Percentiles rank a stretch among this genome's conserved stretches.
phyloP scores from a whole-genome alignment of 345 rosid genomes.

The Eutrema japonicum region DNA sequence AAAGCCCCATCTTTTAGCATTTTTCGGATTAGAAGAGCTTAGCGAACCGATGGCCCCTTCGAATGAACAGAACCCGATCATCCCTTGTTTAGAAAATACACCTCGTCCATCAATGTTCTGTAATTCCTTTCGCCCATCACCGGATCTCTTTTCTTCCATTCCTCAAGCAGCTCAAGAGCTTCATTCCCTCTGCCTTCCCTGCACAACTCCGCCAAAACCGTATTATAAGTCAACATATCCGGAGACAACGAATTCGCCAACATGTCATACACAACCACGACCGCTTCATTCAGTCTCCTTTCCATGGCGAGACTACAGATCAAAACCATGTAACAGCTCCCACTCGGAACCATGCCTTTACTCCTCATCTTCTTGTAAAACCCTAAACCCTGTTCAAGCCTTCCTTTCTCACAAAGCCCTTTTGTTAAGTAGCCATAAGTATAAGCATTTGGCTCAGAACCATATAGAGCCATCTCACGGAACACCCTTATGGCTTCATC shows the following conservation, averaged over 20 bases:
- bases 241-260: constrained; percentile 65
- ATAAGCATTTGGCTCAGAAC: constrained; percentile 73
- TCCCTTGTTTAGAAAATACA: constrained; percentile 52
- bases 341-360: constrained; percentile 62
- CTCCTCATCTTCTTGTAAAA: constrained; percentile 77
- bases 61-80: constrained; percentile 35
- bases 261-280: constrained; percentile 65
- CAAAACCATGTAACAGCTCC: constrained; percentile 72
- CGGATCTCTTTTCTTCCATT: constrained; percentile 67
- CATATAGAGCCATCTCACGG: constrained; percentile 81
- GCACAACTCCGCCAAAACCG: constrained; percentile 76
- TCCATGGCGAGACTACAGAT: constrained; percentile 80
- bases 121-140: constrained; percentile 75
- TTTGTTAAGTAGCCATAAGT: constrained; percentile 70
- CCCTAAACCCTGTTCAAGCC: constrained; percentile 65
- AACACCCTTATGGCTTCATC: constrained; percentile 78
- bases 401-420: constrained; percentile 88
- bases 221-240: constrained; percentile 78
- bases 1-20: background rate
- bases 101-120: constrained; percentile 56
- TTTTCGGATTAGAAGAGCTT: background rate
- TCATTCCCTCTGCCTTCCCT: constrained; percentile 64
- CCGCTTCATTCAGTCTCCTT: constrained; percentile 56
- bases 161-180: constrained; percentile 77
- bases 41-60: background rate